These are phyloP conservation scores for Citrus medica DNA, from an alignment of 345 rosid genomes.

Conservation along the genomic window DNA sequence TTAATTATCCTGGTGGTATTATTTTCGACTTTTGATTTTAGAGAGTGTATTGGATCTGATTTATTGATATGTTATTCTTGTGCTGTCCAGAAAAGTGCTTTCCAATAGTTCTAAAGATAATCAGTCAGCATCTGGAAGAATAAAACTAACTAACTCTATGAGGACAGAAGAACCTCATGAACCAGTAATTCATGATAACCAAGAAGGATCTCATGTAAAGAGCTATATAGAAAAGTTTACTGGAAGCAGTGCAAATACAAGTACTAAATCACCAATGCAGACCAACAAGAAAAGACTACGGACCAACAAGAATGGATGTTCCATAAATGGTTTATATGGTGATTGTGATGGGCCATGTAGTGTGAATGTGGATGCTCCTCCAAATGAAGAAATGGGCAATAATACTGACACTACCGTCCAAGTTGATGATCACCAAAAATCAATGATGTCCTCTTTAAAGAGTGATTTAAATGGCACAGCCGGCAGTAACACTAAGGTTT, in stretches of 20 bases:
- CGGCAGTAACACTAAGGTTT: constrained; percentile 6
- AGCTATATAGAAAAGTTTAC: not conserved
- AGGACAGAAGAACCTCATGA: constrained; percentile 12
- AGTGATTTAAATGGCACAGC: constrained; percentile 13
- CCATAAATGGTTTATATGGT: constrained; percentile 5
- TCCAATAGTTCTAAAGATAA: constrained; percentile 7
- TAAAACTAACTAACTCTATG: not conserved
- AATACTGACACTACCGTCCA: constrained; percentile 5
- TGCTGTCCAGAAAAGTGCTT: constrained; percentile 10
- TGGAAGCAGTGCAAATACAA: not conserved
- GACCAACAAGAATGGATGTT: not conserved
- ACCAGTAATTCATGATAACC: constrained; percentile 3
- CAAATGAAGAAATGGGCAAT: constrained; percentile 8
- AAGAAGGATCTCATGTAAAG: not conserved
- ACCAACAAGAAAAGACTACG: not conserved
- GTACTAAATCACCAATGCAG: constrained; percentile 7
- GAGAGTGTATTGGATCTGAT: not conserved
- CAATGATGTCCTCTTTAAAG: constrained; percentile 6
- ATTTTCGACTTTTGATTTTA: not conserved
- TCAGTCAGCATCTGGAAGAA: constrained; percentile 1
- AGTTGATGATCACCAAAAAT: constrained; percentile 11
- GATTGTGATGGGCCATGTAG: not conserved
- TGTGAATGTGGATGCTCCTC: constrained; percentile 21
- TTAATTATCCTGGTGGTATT: not conserved
- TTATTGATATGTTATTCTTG: not conserved